A percentile compares a stretch with the other conserved stretches of the same genome.
Evolutionary conservation across 164 flowering plant genomes (phyloP).

Genomic region (Sextonia rubra): DNA sequence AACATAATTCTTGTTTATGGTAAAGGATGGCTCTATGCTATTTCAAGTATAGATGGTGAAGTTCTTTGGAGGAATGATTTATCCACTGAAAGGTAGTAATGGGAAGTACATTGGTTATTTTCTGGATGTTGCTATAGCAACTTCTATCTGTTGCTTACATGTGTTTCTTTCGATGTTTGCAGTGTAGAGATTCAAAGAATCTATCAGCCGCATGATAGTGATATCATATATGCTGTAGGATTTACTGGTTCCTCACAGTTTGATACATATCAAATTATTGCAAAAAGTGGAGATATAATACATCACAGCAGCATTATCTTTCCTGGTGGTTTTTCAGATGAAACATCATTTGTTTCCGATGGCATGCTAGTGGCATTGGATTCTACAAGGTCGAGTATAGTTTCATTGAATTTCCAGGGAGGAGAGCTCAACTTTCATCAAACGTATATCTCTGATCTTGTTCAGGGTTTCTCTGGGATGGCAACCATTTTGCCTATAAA

Average conservation of each 20-base stretch:
- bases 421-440: constrained; percentile 47
- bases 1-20: constrained; percentile 58
- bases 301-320: constrained; percentile 41
- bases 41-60: constrained; percentile 85
- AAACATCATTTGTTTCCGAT: constrained; percentile 45
- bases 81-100: constrained; percentile 54
- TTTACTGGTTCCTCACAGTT: constrained; percentile 49
- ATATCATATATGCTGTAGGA: constrained; percentile 59
- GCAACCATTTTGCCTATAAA: constrained; percentile 55
- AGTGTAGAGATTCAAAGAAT: constrained; percentile 66
- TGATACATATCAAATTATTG: constrained; percentile 42
- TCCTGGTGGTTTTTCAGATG: constrained; percentile 69
- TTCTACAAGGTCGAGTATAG: constrained; percentile 44
- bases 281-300: constrained; percentile 66
- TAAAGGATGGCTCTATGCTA: constrained; percentile 68
- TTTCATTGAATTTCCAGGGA: constrained; percentile 39
- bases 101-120: not conserved
- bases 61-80: constrained; percentile 76
- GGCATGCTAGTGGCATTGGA: constrained; percentile 62
- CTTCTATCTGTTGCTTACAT: not conserved
- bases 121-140: constrained; percentile 1
- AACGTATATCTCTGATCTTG: constrained; percentile 48
- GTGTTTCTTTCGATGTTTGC: constrained; percentile 24
- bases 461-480: constrained; percentile 43
- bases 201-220: constrained; percentile 52